Percentiles rank a stretch among this genome's conserved stretches.
Conservation (phyloP, 108 stramenopile species). For the Stephanodiscus minutulus region DNA sequence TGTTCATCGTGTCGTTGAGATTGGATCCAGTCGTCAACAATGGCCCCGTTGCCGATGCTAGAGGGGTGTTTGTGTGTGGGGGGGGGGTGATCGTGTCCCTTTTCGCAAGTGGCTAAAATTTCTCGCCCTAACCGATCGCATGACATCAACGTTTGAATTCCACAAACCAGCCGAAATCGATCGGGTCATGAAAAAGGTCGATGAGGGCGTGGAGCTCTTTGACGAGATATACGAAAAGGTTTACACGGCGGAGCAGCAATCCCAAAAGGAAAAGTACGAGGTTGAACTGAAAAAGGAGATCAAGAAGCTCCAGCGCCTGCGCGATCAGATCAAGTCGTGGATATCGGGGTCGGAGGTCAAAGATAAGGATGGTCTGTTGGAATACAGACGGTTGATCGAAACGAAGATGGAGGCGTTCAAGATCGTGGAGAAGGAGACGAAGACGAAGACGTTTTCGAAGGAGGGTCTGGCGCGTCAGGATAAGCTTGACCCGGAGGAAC, state of each 20-base stretch:
- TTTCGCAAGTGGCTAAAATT: background rate
- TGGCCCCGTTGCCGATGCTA: background rate
- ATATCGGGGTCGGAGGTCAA: conserved; percentile 94
- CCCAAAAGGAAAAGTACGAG: conserved; percentile 98
- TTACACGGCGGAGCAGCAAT: conserved; percentile 93
- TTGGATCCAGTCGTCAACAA: background rate
- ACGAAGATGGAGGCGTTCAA: conserved; percentile 99
- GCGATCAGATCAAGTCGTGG: conserved; percentile 99
- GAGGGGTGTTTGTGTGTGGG: background rate
- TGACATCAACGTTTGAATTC: background rate
- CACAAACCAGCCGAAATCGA: conserved; percentile 86
- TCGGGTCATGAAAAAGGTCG: conserved; percentile 94
- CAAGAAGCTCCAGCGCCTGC: conserved; percentile 96
- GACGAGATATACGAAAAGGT: conserved; percentile 99
- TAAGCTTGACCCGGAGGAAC: conserved; percentile 77
- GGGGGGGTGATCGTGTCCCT: background rate
- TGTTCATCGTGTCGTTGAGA: background rate
- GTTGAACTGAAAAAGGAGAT: conserved; percentile 99
- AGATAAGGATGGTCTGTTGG: conserved; percentile 91
- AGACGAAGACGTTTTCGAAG: conserved; percentile 98
- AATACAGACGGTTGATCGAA: conserved; percentile 89
- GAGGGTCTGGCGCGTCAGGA: conserved; percentile 92
- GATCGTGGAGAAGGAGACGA: conserved; percentile 98
- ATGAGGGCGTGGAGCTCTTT: conserved; percentile 97
- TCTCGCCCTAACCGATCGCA: background rate